Base-by-base conservation (phyloP, 768 basidiomycete species). In the Collybia mongolica region DNA sequence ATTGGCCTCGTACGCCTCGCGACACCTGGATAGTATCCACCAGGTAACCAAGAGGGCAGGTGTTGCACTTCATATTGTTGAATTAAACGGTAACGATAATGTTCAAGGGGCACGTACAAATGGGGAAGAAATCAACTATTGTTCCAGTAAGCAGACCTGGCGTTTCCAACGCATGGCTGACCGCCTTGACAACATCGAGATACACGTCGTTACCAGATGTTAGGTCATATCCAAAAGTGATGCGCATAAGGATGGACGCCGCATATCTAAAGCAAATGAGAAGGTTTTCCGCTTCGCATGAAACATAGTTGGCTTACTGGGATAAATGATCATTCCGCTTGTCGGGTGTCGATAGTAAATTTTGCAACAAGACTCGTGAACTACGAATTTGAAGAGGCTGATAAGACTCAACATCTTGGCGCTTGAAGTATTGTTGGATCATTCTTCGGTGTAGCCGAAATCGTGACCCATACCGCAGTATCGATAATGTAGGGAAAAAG, bases 11-110 rank as follows among this genome's bases (percentile, higher is more conserved):
- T n/a, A 43, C 55, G 46, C 12, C 49, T 44, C 7, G 68, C 63
- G 23, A 46, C 50, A 14, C 32, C 44, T 1, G 59, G 59, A 42
- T 60, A 65, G 20, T 58, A 54, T 29, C 62, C 53, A 5, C 68
- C 63, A 19, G 67, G 67, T 39, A 69, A 61, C 70, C 69, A 71
- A 0, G 59, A 53, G 5, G 70, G 70, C 14, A 72, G 53, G 38
- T 69, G 44, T 20, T 57, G 58, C 6, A 70, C 69, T 71, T 41
- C 5, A 37, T 14, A 48, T 51, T 32, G 38, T 19, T 24, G 1
- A 39, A 20, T 15, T 26, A 9, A 41, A 32, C 11, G 32, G 32
- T 26, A 14, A 14, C 14, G 11, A 32, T 32, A 9, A 6, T 32
- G 19, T 19, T 5, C 6, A 20, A 24, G 20, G 19, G 39, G 4